A percentile compares a stretch with the other conserved stretches of the same genome.
Conservation (phyloP, 1,139 yeast species). For the Geotrichum carabidarum region DNA sequence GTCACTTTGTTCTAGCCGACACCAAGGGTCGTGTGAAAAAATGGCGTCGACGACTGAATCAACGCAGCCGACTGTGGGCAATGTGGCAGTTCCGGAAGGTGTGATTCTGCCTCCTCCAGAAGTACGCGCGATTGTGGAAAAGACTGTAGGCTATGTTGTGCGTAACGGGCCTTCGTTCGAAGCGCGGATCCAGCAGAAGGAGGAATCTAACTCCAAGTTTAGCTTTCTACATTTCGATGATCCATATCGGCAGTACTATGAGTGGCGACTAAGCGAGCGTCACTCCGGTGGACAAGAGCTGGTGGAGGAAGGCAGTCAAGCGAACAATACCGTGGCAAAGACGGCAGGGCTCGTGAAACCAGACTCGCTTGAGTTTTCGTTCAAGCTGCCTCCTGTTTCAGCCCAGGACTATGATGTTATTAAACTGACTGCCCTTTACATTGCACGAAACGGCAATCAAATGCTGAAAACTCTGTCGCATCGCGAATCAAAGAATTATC, state of each 20-base stretch:
- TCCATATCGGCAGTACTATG: constrained; percentile 56
- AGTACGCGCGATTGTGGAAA: constrained; percentile 52
- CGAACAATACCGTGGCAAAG: constrained; percentile 13
- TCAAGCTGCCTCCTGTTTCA: constrained; percentile 53
- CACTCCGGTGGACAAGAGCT: constrained; percentile 27
- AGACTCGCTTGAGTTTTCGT: constrained; percentile 45
- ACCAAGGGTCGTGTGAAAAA: background rate
- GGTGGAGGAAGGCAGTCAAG: constrained; percentile 9
- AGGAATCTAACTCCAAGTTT: constrained; percentile 52
- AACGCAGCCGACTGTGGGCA: constrained; percentile 7
- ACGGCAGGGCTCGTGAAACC: constrained; percentile 35
- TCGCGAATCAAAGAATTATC: constrained; percentile 44
- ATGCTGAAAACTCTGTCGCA: constrained; percentile 43
- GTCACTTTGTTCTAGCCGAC: too few relatives aligned
- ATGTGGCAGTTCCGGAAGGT: constrained; percentile 39
- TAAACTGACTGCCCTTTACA: constrained; percentile 66
- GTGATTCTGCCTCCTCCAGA: constrained; percentile 56
- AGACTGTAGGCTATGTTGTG: constrained; percentile 65
- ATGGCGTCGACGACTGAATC: background rate
- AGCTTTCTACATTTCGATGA: constrained; percentile 53
- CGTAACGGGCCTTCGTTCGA: constrained; percentile 69
- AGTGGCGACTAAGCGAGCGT: constrained; percentile 37
- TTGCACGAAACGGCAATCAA: constrained; percentile 50
- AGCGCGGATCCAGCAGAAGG: constrained; percentile 48
- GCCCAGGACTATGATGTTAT: constrained; percentile 62